Evolutionary conservation across 1,284 basidiomycete species (phyloP), one percentile per base, ranked within the genome.

Genomic region (Leccinum insolens): DNA sequence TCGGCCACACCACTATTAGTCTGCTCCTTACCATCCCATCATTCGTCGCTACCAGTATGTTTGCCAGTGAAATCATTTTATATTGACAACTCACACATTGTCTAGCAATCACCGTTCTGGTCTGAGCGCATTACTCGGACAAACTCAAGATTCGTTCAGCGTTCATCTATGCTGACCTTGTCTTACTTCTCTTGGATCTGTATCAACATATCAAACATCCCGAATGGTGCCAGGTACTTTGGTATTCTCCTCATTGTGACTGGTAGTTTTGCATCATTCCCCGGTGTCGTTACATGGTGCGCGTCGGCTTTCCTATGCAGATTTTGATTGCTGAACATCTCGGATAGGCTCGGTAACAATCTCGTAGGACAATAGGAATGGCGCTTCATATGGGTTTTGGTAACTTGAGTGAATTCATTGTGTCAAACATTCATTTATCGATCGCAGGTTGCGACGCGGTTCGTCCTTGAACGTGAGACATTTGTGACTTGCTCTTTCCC

Each of bases 1-100:
- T 90, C 69, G 89, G 88, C 7, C 85, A 85, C 74, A 78, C 80
- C 12, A 80, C 88, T 0, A 81, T 89, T 68, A 88, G 85, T 66
- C 88, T 92, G 72, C 81, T 93, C 2, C 82, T 92, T 31, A 91
- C 89, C 0, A 85, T 92, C 0, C 91, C 91, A 0, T 87, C 89
- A 17, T 92, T 92, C 72, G 76, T 89, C 34, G 80, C 85, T 65
- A 88, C 88, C 0, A 85, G 88, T 89, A 71, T 69, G 85, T 77
- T 52, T n/a, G 15, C 34, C 11, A 37, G 11, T 0, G 11, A 12
- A 5, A 37, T 7, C n/a, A 12, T n/a, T 22, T 8, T 12, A 0
- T 39, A 0, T 1, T 37, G 34, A 37, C 11, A 37, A 37, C 34
- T 37, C 37, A 37, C 12, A 1, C 39, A 39, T 22, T 3, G n/a